A percentile compares a stretch with the other conserved stretches of the same genome.
phyloP scores from a whole-genome alignment of 75 land plant genomes.

The Isoetes taiwanensis region DNA sequence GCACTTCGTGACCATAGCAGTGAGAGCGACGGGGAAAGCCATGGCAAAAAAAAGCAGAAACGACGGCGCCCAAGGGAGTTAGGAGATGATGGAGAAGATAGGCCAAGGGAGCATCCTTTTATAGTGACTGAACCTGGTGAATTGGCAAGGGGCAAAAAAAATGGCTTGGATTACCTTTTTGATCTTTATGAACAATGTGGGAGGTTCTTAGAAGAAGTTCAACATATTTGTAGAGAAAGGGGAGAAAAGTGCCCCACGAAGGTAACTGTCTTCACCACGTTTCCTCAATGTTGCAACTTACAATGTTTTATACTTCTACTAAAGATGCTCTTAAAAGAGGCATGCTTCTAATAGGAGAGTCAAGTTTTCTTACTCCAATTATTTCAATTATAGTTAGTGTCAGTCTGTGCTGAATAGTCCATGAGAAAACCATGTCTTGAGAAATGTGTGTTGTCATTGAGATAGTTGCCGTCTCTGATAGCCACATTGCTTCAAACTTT shows the following conservation, averaged over 20 bases:
- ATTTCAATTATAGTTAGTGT: background rate
- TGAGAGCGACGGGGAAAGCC: background rate
- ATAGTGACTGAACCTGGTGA: constrained; percentile 99
- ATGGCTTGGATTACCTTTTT: constrained; percentile 87
- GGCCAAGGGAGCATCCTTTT: constrained; percentile 93
- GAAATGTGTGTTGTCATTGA: too few relatives aligned
- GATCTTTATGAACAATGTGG: constrained; percentile 92
- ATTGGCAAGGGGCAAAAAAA: constrained; percentile 91
- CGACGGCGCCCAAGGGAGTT: constrained; percentile 20
- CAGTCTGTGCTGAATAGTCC: background rate
- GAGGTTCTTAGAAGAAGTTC: constrained; percentile 72
- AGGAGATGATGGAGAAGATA: constrained; percentile 38
- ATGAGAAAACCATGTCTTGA: background rate
- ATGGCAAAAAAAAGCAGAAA: constrained; percentile 16
- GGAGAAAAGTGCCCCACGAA: constrained; percentile 96
- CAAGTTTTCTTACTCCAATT: background rate
- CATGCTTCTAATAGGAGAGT: background rate
- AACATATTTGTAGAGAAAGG: constrained; percentile 61
- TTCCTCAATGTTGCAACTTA: background rate
- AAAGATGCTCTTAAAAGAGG: background rate
- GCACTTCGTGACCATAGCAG: background rate
- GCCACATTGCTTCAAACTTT: too few relatives aligned
- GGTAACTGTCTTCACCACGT: too few relatives aligned
- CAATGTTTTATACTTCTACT: background rate
- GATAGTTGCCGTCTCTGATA: too few relatives aligned